These are phyloP conservation scores for Mycena epipterygia DNA, from an alignment of 768 basidiomycete genomes.

Conservation along the genomic window DNA sequence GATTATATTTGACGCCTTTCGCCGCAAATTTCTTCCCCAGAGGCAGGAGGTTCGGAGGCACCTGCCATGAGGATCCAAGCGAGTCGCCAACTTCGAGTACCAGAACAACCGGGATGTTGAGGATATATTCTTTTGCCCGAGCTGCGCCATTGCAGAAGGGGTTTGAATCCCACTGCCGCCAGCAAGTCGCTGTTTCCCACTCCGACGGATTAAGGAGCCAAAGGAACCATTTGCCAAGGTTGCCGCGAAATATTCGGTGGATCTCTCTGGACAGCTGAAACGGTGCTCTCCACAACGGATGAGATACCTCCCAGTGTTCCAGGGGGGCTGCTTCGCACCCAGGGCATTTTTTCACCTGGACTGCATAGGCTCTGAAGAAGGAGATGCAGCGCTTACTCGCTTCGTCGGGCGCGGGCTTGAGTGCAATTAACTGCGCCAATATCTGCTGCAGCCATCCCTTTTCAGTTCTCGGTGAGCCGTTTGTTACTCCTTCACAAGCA, in stretches of 20 bases:
- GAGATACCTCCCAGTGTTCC: conserved; percentile 27
- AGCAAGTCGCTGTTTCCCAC: conserved; percentile 17
- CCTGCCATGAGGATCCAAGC: conserved; percentile 5
- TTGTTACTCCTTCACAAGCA: background rate
- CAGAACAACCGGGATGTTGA: conserved; percentile 16
- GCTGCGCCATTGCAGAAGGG: conserved; percentile 13
- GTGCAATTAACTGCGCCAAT: background rate
- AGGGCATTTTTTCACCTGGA: conserved; percentile 18
- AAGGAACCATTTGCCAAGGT: conserved; percentile 23
- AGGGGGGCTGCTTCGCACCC: background rate
- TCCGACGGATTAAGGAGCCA: conserved; percentile 12
- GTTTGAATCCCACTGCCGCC: conserved; percentile 2
- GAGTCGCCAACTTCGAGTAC: conserved; percentile 16
- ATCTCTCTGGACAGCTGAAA: conserved; percentile 14
- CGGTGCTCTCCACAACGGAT: conserved; percentile 2
- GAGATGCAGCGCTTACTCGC: conserved; percentile 1
- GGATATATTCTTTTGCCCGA: conserved; percentile 1
- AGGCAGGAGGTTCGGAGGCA: conserved; percentile 16
- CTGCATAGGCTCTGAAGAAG: background rate
- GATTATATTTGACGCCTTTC: conserved; percentile 11
- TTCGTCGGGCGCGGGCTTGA: background rate
- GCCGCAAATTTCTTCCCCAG: background rate
- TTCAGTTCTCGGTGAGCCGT: background rate
- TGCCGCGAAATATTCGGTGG: conserved; percentile 6
- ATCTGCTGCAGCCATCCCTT: conserved; percentile 20